Conservation (phyloP, 352 stramenopile genomes). For the Phytophthora brassicae region DNA sequence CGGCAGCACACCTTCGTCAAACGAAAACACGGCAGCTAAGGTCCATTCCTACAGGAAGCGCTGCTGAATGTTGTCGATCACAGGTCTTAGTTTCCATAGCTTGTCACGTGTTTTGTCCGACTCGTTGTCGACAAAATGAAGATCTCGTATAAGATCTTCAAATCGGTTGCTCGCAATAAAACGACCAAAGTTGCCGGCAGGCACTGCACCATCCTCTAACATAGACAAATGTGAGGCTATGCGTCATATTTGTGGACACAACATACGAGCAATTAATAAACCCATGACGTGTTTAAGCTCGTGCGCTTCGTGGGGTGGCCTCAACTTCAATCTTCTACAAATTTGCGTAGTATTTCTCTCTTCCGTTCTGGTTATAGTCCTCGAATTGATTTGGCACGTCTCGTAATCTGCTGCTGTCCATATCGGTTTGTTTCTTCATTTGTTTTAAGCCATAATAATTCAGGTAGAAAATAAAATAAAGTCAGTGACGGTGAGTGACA, state of each 20-base stretch:
- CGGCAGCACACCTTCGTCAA: slow-evolving; percentile 36
- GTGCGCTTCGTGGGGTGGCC: slow-evolving; percentile 4
- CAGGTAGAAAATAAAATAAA: not conserved
- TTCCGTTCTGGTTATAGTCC: not conserved
- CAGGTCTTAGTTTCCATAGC: slow-evolving; percentile 23
- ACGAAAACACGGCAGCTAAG: slow-evolving; percentile 15
- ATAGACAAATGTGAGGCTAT: slow-evolving; percentile 28
- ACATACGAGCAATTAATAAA: slow-evolving; percentile 22
- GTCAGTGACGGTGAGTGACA: not conserved
- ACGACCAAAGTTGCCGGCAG: slow-evolving; percentile 15
- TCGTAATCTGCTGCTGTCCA: not conserved
- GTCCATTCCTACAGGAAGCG: slow-evolving; percentile 13
- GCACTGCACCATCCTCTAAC: slow-evolving; percentile 8
- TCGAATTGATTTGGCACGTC: not conserved
- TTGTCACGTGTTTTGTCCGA: slow-evolving; percentile 3
- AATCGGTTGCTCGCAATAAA: slow-evolving; percentile 28
- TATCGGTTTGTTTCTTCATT: not conserved
- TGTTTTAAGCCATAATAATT: not conserved
- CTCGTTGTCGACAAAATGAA: slow-evolving; percentile 26
- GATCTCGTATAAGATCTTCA: slow-evolving; percentile 16
- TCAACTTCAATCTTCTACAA: too few relatives aligned
- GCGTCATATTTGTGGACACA: slow-evolving; percentile 14
- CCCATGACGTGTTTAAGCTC: slow-evolving; percentile 24
- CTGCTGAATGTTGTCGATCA: slow-evolving; percentile 9
- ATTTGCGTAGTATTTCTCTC: not conserved